Percentiles rank a stretch among this genome's conserved stretches.
Evolutionary conservation across 352 stramenopile genomes (phyloP).

Genomic region (Globisporangium canariense): DNA sequence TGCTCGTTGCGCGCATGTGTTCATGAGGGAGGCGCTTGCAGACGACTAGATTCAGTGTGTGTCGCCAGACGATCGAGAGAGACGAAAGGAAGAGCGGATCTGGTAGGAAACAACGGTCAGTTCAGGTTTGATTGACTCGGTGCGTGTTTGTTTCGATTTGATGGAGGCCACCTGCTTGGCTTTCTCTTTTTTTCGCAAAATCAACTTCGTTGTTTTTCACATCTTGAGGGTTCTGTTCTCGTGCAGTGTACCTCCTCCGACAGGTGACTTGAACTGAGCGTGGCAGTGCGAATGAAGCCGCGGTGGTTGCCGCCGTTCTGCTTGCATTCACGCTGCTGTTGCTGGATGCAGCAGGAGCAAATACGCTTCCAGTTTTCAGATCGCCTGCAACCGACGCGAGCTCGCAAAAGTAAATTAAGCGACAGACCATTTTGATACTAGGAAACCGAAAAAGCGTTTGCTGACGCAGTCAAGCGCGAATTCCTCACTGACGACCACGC

Average conservation of each 20-base stretch:
- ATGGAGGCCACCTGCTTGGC: conserved; percentile 7
- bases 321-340: too few species aligned
- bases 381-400: too few species aligned
- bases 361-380: too few species aligned
- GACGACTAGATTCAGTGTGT: conserved; percentile 3
- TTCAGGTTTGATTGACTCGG: conserved; percentile 6
- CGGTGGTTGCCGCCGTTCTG: too few species aligned
- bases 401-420: too few species aligned
- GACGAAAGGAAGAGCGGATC: neutral
- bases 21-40: conserved; percentile 2
- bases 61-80: neutral
- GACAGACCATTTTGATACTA: too few species aligned
- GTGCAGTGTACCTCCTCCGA: neutral
- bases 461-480: too few species aligned
- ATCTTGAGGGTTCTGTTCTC: neutral
- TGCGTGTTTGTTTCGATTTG: conserved; percentile 7
- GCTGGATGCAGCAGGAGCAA: too few species aligned
- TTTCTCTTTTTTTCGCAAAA: conserved; percentile 6
- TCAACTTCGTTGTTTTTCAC: conserved; percentile 3
- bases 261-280: neutral
- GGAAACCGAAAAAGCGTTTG: too few species aligned
- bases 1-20: conserved; percentile 1
- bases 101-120: conserved; percentile 2
- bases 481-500: too few species aligned
- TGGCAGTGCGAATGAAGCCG: too few species aligned